Evolutionary conservation across 495 filamentous ascomycete species (phyloP), one percentile per base, ranked within the genome.

Genomic region (Aspergillus steynii): DNA sequence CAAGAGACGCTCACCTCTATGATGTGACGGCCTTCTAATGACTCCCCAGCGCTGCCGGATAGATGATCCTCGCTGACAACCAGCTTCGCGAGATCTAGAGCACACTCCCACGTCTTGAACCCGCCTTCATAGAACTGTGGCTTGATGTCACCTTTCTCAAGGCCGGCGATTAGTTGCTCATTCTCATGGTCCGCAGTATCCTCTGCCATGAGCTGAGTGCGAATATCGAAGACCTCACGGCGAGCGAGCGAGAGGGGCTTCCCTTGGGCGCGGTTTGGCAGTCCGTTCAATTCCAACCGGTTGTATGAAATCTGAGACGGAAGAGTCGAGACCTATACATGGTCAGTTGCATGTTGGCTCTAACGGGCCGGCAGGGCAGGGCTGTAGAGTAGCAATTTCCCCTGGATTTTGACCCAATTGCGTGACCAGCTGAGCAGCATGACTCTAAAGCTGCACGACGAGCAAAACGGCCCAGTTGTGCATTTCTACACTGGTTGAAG

Each of bases 31-130:
- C 78, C 77, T 29, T 70, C 62, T 50, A 75, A 74, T 49, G 75
- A 68, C n/a, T 70, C 59, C 25, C 59, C 61, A 7, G 52, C 49
- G 15, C 57, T 46, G 3, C 58, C 63, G 37, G 37, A 42, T 42
- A 42, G 37, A 12, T 10, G 37, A 10, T 48, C 56, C 29, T 74
- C 69, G 3, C 61, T 56, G 32, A 63, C 49, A 49, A 72, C 65
- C 28, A 91, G 83, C 65, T 83, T 89, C 15, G 91, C 93, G 25
- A 99, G 76, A 75, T 98, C 95, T 56, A 96, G 76, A 10, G 90
- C 88, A 76, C 95, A 96, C 76, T 99, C 95, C 95, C 95, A 99
- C 64, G 91, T 96, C 79, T 99, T 98, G 76, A 97, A 93, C n/a
- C 95, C 95, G 45, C 95, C 95, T 72, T 99, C 95, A 73, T 99